Evolutionary conservation across 2,329 filamentous ascomycete genomes (phyloP).

Genomic region (Didymella glomerata): DNA sequence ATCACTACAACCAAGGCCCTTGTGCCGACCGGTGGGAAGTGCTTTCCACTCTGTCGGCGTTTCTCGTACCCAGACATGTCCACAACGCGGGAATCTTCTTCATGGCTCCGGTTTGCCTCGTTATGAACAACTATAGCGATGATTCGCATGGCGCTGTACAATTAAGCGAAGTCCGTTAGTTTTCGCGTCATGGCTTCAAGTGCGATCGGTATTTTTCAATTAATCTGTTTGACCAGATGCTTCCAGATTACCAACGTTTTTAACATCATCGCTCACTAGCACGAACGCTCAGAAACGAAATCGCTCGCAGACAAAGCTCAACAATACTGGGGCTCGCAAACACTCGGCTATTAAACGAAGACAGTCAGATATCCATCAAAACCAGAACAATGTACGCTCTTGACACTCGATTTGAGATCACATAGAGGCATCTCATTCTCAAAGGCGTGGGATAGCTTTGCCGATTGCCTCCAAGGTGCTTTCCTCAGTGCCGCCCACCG

Average conservation of each 20-base stretch:
- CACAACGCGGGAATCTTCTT: too few species aligned
- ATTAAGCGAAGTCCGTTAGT: too few species aligned
- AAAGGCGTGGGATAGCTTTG: slow-evolving; percentile 1
- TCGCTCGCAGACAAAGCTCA: background rate
- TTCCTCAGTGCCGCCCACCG: background rate
- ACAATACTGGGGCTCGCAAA: background rate
- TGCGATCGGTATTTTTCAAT: background rate
- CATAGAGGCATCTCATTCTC: background rate
- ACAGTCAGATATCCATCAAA: background rate
- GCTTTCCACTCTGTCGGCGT: too few species aligned
- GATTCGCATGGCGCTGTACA: too few species aligned
- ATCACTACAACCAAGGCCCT: too few species aligned
- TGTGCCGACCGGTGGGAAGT: too few species aligned
- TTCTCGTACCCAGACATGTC: too few species aligned
- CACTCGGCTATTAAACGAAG: background rate
- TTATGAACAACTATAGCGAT: too few species aligned
- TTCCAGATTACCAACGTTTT: background rate
- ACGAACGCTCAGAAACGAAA: background rate
- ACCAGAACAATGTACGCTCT: background rate
- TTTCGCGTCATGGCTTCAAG: background rate
- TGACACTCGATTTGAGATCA: background rate
- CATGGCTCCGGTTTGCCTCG: too few species aligned
- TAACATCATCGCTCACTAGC: background rate
- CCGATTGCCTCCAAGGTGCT: slow-evolving; percentile 1
- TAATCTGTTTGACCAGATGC: background rate